Conservation (phyloP, 352 stramenopile species). For the Pythium aristosporum region DNA sequence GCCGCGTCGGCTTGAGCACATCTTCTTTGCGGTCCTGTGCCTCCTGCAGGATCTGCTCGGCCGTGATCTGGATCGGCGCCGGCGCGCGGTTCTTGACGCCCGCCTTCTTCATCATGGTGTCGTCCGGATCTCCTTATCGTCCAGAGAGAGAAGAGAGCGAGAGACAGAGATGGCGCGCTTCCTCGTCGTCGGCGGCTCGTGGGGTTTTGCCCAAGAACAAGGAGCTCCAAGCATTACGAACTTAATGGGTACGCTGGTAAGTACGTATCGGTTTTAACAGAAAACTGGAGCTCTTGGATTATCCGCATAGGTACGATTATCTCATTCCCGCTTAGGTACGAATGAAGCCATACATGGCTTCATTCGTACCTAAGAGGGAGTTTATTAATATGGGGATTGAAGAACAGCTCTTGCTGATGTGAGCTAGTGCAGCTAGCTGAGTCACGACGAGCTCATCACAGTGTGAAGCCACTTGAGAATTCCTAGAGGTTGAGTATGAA, state of each 20-base stretch:
- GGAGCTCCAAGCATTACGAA: slow-evolving; percentile 14
- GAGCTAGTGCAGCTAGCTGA: too few species aligned
- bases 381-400: too few species aligned
- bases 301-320: slow-evolving; percentile 5
- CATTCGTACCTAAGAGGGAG: too few species aligned
- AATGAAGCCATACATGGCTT: too few species aligned
- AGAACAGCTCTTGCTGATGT: too few species aligned
- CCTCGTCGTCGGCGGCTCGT: background rate
- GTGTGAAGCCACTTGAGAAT: too few species aligned
- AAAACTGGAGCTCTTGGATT: background rate
- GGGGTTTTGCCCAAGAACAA: background rate
- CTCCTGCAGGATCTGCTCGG: slow-evolving; percentile 98
- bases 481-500: background rate
- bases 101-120: slow-evolving; percentile 80
- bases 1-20: slow-evolving; percentile 63
- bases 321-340: background rate
- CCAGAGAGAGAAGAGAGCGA: background rate
- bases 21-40: slow-evolving; percentile 89
- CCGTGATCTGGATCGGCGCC: slow-evolving; percentile 98
- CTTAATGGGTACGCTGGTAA: slow-evolving; percentile 3
- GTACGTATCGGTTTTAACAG: background rate
- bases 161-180: background rate
- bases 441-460: too few species aligned
- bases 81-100: slow-evolving; percentile 98
- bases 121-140: background rate